Evolutionary conservation across 768 basidiomycete genomes (phyloP), one percentile per base, ranked within the genome.

Genomic region (Nidularia pulvinata): DNA sequence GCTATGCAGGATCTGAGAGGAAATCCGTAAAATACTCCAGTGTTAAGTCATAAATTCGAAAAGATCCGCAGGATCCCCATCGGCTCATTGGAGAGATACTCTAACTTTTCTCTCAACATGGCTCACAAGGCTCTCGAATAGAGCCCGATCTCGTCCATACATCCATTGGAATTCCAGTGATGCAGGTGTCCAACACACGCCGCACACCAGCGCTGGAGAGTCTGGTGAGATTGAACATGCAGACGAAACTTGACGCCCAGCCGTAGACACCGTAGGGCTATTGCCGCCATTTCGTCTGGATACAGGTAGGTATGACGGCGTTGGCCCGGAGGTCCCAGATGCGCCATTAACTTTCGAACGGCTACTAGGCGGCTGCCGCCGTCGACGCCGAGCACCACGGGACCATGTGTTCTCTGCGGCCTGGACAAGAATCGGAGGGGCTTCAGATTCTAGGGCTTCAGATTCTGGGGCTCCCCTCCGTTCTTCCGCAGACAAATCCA

Each of bases 61-160:
- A 30, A 30, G 25, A 3, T 30, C 25, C 25, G 25, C 25, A 2
- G 25, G 25, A 30, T 30, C 25, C 25, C 25, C 25, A 30, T 1
- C 25, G 25, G 25, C 25, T 30, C 25, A 30, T 30, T 30, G 25
- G 25, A 60, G n/a, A 25, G 16, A 46, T 11, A n/a, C 19, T 2
- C 44, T 52, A 3, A 83, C 60, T 60, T 83, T 86, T 55, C 81
- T 73, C 47, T 73, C 76, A 22, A 90, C 68, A 73, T 91, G 89
- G 55, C 81, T 81, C 19, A 75, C 76, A 57, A 93, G 87, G 39
- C 86, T 82, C 61, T 90, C 88, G 46, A 88, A 86, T 49, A 88
- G 46, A 0, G 57, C 57, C 43, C 86, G 63, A 32, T 91, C 83
- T 30, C 54, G 62, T 0, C 91, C 91, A 48, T 71, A 71, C 19